These are phyloP conservation scores for Skeletonema grethae DNA, from an alignment of 108 stramenopile species.

Conservation along the genomic window DNA sequence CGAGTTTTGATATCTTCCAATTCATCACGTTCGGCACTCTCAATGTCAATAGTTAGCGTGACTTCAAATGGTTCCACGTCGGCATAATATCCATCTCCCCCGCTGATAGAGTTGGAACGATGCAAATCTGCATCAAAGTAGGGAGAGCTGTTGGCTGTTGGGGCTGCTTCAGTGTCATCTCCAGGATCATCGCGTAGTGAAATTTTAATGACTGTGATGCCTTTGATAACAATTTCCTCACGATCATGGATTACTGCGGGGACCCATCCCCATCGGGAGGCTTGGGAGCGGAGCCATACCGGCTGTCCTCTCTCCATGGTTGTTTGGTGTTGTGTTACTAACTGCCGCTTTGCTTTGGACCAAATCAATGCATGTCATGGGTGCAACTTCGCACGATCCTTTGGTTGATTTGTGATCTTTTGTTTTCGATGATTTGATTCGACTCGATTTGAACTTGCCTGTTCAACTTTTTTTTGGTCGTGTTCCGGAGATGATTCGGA, in stretches of 20 bases:
- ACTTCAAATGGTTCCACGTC: constrained; percentile 69
- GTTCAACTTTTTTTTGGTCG: no score
- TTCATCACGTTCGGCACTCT: constrained; percentile 75
- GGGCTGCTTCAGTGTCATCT: constrained; percentile 2
- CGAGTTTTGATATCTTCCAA: constrained; percentile 82
- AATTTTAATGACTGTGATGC: constrained; percentile 22
- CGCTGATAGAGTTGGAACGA: constrained; percentile 6
- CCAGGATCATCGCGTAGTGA: constrained; percentile 53
- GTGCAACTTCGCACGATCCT: no score
- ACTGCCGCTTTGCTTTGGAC: not conserved
- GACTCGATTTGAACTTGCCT: not conserved
- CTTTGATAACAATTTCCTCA: constrained; percentile 54
- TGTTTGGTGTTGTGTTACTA: not conserved
- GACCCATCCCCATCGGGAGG: constrained; percentile 90
- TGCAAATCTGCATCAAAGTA: constrained; percentile 20
- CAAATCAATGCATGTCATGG: not conserved
- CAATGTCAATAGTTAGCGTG: constrained; percentile 66
- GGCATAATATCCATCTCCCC: constrained; percentile 44
- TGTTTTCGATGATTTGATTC: no score
- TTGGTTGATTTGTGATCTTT: no score
- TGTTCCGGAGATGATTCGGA: no score
- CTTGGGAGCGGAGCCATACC: constrained; percentile 81
- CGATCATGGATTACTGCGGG: constrained; percentile 77
- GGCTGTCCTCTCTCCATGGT: constrained; percentile 84
- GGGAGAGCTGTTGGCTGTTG: constrained; percentile 13